Evolutionary conservation across 1,284 basidiomycete species (phyloP), one percentile per base, ranked within the genome.

Genomic region (Fistulina hepatica): DNA sequence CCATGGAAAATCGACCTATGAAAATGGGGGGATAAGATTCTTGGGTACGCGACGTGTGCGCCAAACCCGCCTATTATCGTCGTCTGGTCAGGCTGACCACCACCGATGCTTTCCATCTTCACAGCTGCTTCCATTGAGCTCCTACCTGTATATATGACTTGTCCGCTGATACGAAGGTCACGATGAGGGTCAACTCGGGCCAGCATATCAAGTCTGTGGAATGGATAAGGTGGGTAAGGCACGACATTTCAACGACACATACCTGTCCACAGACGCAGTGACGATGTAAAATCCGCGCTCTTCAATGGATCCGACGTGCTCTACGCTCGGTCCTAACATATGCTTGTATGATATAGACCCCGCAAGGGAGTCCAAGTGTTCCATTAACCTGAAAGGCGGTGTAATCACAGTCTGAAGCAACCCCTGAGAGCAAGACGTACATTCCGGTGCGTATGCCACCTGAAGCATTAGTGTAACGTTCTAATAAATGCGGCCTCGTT

Each of bases 281-380:
- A 86, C 85, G 43, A 89, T 70, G 48, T 88, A 89, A 47, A 85
- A 77, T 0, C 81, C 81, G 12, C 70, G 67, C 42, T 80, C 68
- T 33, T 71, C 52, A 40, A 79, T 58, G 40, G 63, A 58, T 39
- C 70, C 71, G 6, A 76, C 52, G 2, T 63, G 65, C 43, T 69
- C 52, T 9, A 76, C 71, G 19, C 62, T 60, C 1, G 76, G 76
- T 0, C 75, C 76, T 2, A 88, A 68, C 61, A 83, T 74, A 56
- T 86, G 82, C 49, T 84, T 81, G 58, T 88, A 89, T 2, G 81
- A 69, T 43, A 89, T 84, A 3, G 81, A 82, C 9, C 84, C 85
- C 2, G 85, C 84, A 12, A 89, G 64, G 5, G 81, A 83, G 53
- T 90, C 85, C 30, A 89, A 66, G 52, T 88, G 74, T 51, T 81